A percentile compares a stretch with the other conserved stretches of the same genome.
Evolutionary conservation across 164 flowering plant species (phyloP).

Genomic region (Stephania yunnanensis): DNA sequence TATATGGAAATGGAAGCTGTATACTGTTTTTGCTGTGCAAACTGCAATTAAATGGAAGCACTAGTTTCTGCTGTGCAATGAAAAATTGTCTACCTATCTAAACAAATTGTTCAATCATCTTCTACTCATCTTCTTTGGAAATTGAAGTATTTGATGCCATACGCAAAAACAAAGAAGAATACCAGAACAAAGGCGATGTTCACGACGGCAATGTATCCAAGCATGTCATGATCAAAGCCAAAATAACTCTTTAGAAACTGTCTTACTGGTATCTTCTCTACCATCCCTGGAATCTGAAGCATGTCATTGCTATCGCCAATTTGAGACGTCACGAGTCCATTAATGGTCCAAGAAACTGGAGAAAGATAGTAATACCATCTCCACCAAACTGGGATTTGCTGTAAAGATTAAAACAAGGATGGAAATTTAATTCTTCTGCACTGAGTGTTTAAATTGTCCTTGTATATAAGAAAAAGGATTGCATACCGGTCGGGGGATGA

Average conservation of each 20-base stretch:
- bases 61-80: too few relatives aligned
- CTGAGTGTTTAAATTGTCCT: too few relatives aligned
- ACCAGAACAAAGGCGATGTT: slow-evolving; percentile 50
- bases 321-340: slow-evolving; percentile 67
- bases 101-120: too few relatives aligned
- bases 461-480: neutral
- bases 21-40: too few relatives aligned
- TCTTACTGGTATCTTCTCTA: slow-evolving; percentile 23
- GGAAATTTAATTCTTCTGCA: too few relatives aligned
- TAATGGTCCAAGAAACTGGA: slow-evolving; percentile 70
- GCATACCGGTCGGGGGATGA: slow-evolving; percentile 48
- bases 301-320: slow-evolving; percentile 15
- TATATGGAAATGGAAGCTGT: too few relatives aligned
- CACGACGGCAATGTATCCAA: slow-evolving; percentile 47
- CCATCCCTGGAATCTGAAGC: slow-evolving; percentile 45
- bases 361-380: slow-evolving; percentile 91
- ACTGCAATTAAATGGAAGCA: too few relatives aligned
- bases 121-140: slow-evolving; percentile 54
- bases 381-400: slow-evolving; percentile 88
- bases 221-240: slow-evolving; percentile 60
- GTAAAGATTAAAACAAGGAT: slow-evolving; percentile 15
- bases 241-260: slow-evolving; percentile 32
- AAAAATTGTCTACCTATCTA: too few relatives aligned
- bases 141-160: slow-evolving; percentile 66
- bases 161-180: slow-evolving; percentile 60